Evolutionary conservation across 805 yeast genomes (phyloP).

Genomic region (Ogataea corticis): DNA sequence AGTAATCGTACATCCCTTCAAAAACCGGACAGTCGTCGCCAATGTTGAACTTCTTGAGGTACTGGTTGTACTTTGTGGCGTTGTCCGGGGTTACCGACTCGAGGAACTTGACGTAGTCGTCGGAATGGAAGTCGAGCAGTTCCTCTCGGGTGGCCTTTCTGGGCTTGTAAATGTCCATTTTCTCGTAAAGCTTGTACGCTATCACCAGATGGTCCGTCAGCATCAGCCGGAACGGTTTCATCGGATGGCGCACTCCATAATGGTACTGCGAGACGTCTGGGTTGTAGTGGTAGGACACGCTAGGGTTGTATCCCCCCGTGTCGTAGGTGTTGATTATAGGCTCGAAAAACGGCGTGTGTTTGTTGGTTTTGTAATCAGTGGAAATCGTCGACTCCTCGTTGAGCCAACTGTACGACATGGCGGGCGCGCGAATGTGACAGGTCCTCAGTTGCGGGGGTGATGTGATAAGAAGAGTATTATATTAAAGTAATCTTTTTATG

Average conservation of each 20-base stretch:
- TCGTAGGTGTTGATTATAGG: conserved; percentile 39
- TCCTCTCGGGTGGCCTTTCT: conserved; percentile 81
- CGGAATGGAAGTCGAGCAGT: conserved; percentile 78
- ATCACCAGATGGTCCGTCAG: conserved; percentile 89
- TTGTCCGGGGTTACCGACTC: conserved; percentile 77
- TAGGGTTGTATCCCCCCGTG: conserved; percentile 45
- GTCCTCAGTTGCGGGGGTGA: neutral
- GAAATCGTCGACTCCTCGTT: conserved; percentile 32
- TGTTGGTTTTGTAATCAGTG: conserved; percentile 26
- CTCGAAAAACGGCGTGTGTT: conserved; percentile 47
- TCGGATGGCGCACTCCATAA: conserved; percentile 94
- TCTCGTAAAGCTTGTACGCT: conserved; percentile 79
- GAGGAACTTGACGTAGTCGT: conserved; percentile 80
- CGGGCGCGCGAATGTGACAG: neutral
- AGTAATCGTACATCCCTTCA: conserved; percentile 92
- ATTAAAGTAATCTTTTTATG: too few species aligned
- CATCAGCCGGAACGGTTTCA: conserved; percentile 95
- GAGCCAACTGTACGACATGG: conserved; percentile 26
- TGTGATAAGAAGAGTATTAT: too few species aligned
- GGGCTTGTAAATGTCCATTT: conserved; percentile 88
- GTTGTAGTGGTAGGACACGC: conserved; percentile 87
- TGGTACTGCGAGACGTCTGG: conserved; percentile 79
- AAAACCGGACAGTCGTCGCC: conserved; percentile 95
- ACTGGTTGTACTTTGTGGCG: conserved; percentile 55
- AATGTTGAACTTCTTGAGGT: conserved; percentile 73